Conservation (phyloP, 192 early-diverging fungal species). For the Spizellomyces punctatus region DNA sequence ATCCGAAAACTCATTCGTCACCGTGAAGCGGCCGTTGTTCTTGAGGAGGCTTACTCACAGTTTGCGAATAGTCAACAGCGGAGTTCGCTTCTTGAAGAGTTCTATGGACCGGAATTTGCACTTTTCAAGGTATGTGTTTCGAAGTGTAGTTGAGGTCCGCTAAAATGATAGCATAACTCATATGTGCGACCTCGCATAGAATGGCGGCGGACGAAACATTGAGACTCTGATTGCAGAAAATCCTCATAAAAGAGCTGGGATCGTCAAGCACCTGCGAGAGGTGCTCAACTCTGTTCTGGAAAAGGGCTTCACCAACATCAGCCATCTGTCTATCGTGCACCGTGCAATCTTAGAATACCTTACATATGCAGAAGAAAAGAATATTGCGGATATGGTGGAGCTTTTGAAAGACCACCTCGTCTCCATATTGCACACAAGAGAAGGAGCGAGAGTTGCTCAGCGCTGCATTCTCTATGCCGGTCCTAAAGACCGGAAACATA, state of each 20-base stretch:
- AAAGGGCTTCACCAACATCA: conserved; percentile 69
- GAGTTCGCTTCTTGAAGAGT: conserved; percentile 78
- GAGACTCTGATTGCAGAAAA: conserved; percentile 61
- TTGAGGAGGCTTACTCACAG: conserved; percentile 84
- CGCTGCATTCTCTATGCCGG: conserved; percentile 75
- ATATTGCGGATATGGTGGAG: conserved; percentile 68
- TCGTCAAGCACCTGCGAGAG: conserved; percentile 72
- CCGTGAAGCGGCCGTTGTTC: conserved; percentile 80
- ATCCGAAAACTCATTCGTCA: conserved; percentile 86
- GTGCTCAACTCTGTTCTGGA: conserved; percentile 75
- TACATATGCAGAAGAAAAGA: conserved; percentile 62
- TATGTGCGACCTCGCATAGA: conserved; percentile 11
- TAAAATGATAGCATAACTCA: neutral
- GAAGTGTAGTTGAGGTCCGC: neutral
- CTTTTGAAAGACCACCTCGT: conserved; percentile 79
- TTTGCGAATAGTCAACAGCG: conserved; percentile 78
- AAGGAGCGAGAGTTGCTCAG: conserved; percentile 86
- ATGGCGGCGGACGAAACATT: conserved; percentile 37
- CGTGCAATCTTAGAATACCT: conserved; percentile 86
- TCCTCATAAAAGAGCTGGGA: conserved; percentile 69
- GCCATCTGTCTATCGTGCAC: conserved; percentile 82
- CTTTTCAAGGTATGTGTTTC: conserved; percentile 67
- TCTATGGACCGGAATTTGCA: conserved; percentile 91
- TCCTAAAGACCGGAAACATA: conserved; percentile 89
- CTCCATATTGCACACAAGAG: conserved; percentile 89